Percentiles rank a stretch among this genome's conserved stretches.
These are phyloP conservation scores for Hyparrhenia diplandra DNA, from an alignment of 176 grass and related monocot genomes.

Conservation along the genomic window DNA sequence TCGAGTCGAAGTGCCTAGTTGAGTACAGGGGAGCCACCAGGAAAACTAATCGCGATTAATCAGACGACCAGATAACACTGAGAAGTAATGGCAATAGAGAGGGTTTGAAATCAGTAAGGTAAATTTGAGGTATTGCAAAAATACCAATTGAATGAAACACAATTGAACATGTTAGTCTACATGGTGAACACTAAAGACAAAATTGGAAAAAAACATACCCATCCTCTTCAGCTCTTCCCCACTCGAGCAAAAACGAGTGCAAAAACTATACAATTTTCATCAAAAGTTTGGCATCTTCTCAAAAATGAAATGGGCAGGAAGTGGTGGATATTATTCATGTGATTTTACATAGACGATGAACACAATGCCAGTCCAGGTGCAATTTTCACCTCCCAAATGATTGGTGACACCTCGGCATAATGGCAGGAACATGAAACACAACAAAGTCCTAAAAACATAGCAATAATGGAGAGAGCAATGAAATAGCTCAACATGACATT, in stretches of 20 bases:
- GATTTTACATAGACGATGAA: neutral
- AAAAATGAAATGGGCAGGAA: neutral
- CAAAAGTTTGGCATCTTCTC: neutral
- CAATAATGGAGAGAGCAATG: neutral
- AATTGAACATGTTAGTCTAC: neutral
- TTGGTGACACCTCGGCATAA: neutral
- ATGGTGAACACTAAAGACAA: neutral
- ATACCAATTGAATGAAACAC: neutral
- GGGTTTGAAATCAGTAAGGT: neutral
- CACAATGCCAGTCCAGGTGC: neutral
- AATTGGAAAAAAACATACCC: neutral
- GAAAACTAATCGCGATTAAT: too few relatives aligned
- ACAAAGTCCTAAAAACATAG: neutral
- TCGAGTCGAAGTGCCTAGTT: too few relatives aligned
- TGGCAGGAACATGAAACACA: neutral
- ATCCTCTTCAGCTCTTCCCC: neutral
- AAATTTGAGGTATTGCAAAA: neutral
- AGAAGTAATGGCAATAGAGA: neutral
- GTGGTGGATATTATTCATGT: neutral
- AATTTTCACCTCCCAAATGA: neutral
- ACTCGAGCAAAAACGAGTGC: neutral
- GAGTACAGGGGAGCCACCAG: too few relatives aligned
- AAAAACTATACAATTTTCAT: neutral
- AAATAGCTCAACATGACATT: neutral
- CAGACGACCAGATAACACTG: too few relatives aligned